Conservation (phyloP, 306 rosid species). For the Sicyos baderoa region DNA sequence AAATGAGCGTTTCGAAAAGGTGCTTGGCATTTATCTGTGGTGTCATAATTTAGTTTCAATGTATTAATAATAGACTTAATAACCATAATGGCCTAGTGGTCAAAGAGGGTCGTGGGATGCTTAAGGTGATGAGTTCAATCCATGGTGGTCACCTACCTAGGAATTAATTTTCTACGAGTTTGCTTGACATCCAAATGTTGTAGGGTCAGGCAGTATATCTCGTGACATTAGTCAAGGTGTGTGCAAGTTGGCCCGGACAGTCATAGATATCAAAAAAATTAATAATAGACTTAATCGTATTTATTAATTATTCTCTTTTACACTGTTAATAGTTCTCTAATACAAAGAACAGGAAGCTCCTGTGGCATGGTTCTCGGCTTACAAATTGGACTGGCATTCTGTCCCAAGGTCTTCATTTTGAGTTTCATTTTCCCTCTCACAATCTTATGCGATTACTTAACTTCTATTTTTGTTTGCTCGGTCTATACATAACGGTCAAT, state of each 20-base stretch:
- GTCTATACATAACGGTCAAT: constrained; percentile 20
- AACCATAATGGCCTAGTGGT: too few species aligned
- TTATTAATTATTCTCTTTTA: constrained; percentile 8
- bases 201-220: too few species aligned
- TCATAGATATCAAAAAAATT: too few species aligned
- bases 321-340: constrained; percentile 49
- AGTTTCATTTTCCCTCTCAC: constrained; percentile 2
- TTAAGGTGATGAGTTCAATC: too few species aligned
- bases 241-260: too few species aligned
- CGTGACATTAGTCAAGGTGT: too few species aligned
- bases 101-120: too few species aligned
- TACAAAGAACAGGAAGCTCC: constrained; percentile 68
- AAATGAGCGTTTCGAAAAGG: constrained; percentile 68
- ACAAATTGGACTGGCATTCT: constrained; percentile 96
- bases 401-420: constrained; percentile 64
- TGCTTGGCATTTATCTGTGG: constrained; percentile 21
- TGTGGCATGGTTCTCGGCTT: constrained; percentile 98
- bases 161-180: too few species aligned
- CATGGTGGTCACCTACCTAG: too few species aligned
- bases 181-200: too few species aligned
- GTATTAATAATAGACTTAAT: not conserved
- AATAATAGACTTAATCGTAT: not conserved
- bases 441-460: not conserved
- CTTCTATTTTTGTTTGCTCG: constrained; percentile 14
- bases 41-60: not conserved